Evolutionary conservation across 495 filamentous ascomycete species (phyloP), one percentile per base, ranked within the genome.

Genomic region (Penicillium canescens): DNA sequence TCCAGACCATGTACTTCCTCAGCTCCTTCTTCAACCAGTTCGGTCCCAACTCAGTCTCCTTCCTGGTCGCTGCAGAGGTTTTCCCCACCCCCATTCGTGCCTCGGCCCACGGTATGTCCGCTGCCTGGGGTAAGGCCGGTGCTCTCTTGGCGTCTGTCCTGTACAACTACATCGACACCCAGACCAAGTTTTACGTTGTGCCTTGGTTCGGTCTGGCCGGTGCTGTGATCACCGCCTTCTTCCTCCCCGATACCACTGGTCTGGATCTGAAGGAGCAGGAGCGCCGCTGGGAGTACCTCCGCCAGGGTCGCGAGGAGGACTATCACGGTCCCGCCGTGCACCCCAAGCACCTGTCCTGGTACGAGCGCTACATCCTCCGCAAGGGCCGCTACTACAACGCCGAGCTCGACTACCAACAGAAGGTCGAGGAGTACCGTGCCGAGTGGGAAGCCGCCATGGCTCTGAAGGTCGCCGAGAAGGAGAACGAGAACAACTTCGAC

Each of bases 1-100:
- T 96, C 86, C 90, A 94, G 71, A 82, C 91, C 55, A 94, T 96
- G 88, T 82, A 96, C 79, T 96, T 92, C 78, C 69, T 94, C 42
- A 89, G 87, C 41, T 90, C 87, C 36, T 96, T 96, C 79, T 96
- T 96, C 85, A 95, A 94, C 78, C 92, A 96, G 69, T 96, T 96
- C 62, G 91, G 92, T 7, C 91, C 92, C 70, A 96, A 96, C 79
- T 83, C 82, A 48, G 89, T 95, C 50, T 92, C 90, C 45, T 96
- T 96, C 86, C 78, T 96, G 52, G 89, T 93, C 18, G 91, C 92
- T 24, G 92, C 90, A 24, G 92, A 96, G 67, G 89, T 93, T 10
- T 96, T 85, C 78, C 92, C 92, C 2, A 95, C 91, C 0, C 87
- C 90, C 4, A 86, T 96, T 54, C 89, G 92, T 60, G 91, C 91